These are phyloP conservation scores for Bipolaris zeicola DNA, from an alignment of 2,329 filamentous ascomycete genomes.

Conservation along the genomic window DNA sequence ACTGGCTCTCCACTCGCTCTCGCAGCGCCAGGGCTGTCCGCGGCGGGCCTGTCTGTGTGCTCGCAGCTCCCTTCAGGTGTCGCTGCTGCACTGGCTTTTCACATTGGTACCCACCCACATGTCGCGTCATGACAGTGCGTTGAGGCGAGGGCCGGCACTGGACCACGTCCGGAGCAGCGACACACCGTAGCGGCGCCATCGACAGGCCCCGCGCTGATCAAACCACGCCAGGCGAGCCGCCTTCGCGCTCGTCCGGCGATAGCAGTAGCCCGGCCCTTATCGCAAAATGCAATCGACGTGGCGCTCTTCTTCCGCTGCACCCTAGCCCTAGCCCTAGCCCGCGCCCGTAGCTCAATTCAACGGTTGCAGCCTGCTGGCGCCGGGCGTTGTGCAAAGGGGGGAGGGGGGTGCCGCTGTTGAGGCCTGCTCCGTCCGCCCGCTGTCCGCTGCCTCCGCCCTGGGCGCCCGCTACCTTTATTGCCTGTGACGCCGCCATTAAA, in stretches of 20 bases:
- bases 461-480: neutral
- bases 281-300: slow-evolving; percentile 29
- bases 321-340: slow-evolving; percentile 29
- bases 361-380: slow-evolving; percentile 29
- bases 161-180: slow-evolving; percentile 23
- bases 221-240: slow-evolving; percentile 31
- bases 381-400: slow-evolving; percentile 29
- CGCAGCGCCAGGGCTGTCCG: too few relatives aligned
- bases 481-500: neutral
- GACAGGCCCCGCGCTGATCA: slow-evolving; percentile 36
- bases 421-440: slow-evolving; percentile 21
- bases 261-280: slow-evolving; percentile 29
- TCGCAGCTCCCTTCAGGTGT: too few relatives aligned
- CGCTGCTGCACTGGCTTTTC: neutral
- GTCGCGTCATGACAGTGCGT: slow-evolving; percentile 6
- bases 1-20: too few relatives aligned
- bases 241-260: slow-evolving; percentile 25
- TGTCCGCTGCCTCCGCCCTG: slow-evolving; percentile 21
- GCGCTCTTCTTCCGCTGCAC: slow-evolving; percentile 32
- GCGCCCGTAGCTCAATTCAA: slow-evolving; percentile 25
- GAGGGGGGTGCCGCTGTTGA: slow-evolving; percentile 27
- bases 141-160: slow-evolving; percentile 4
- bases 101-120: neutral
- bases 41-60: too few relatives aligned
- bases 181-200: slow-evolving; percentile 19